Evolutionary conservation across 129 eudicot genomes (phyloP).

Genomic region (Pseudognaphalium luteoalbum): DNA sequence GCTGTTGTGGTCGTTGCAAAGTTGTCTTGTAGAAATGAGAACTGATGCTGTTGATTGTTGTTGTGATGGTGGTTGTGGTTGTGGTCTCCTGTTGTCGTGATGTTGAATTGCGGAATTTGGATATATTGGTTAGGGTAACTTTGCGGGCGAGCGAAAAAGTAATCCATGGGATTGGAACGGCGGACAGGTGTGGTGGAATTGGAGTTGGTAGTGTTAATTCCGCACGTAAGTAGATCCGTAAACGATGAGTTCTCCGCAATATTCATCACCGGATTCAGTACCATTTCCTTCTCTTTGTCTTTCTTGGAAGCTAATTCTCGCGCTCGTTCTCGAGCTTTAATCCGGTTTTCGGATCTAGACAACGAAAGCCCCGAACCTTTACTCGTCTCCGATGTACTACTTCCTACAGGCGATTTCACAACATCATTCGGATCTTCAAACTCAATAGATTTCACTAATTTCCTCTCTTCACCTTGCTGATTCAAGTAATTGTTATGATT

Average conservation of each 20-base stretch:
- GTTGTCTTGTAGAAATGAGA: conserved; percentile 63
- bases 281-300: conserved; percentile 53
- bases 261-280: conserved; percentile 34
- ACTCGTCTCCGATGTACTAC: conserved; percentile 83
- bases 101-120: conserved; percentile 42
- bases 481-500: not conserved
- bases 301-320: conserved; percentile 67
- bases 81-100: no score
- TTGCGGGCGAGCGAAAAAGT: conserved; percentile 35
- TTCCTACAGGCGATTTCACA: conserved; percentile 58
- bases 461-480: conserved; percentile 13
- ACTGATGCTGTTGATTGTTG: conserved; percentile 58
- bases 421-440: conserved; percentile 36
- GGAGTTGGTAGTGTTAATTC: conserved; percentile 29
- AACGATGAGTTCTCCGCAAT: conserved; percentile 64
- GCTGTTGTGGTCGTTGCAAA: conserved; percentile 43
- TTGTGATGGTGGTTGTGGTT: conserved; percentile 19
- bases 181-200: not conserved
- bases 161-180: conserved; percentile 44
- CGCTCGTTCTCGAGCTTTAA: conserved; percentile 76
- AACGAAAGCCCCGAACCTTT: conserved; percentile 82
- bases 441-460: not conserved
- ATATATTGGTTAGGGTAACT: conserved; percentile 19
- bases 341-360: conserved; percentile 68
- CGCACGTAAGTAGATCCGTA: conserved; percentile 74